Conservation (phyloP, 495 filamentous ascomycete genomes). For the Lichenothelia convexa region DNA sequence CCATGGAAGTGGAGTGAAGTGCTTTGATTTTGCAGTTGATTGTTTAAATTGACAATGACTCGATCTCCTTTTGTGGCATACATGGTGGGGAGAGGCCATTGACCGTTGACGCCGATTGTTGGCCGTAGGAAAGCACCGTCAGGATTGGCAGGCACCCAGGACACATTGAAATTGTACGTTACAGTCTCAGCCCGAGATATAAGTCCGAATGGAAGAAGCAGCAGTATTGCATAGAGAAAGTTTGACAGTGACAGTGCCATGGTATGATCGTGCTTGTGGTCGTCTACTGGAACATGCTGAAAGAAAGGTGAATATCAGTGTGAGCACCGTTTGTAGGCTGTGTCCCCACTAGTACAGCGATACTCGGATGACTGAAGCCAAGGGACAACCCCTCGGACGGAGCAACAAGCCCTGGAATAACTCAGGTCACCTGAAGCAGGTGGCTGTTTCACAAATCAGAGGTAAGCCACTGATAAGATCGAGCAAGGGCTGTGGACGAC, state of each 20-base stretch:
- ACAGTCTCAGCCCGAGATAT: slow-evolving; percentile 39
- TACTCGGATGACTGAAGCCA: too few relatives aligned
- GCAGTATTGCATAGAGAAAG: slow-evolving; percentile 17
- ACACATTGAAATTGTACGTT: slow-evolving; percentile 59
- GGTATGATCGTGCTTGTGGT: neutral
- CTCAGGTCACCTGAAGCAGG: too few relatives aligned
- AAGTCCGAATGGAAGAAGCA: slow-evolving; percentile 20
- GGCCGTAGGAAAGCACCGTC: slow-evolving; percentile 49
- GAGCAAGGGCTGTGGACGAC: too few relatives aligned
- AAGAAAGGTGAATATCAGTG: too few relatives aligned
- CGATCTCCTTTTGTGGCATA: slow-evolving; percentile 52
- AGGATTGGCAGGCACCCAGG: slow-evolving; percentile 66
- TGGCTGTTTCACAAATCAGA: too few relatives aligned
- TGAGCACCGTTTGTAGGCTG: too few relatives aligned
- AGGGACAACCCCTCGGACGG: too few relatives aligned
- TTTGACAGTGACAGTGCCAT: slow-evolving; percentile 25
- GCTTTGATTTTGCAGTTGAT: slow-evolving; percentile 49
- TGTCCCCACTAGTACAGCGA: too few relatives aligned
- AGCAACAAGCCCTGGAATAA: too few relatives aligned
- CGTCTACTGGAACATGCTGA: too few relatives aligned
- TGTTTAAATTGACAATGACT: slow-evolving; percentile 52
- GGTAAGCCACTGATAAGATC: too few relatives aligned
- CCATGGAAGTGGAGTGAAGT: slow-evolving; percentile 70
- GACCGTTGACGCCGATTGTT: slow-evolving; percentile 62
- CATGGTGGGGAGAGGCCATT: slow-evolving; percentile 60